Percentiles rank a stretch among this genome's conserved stretches.
Evolutionary conservation across 371 early-diverging fungal species (phyloP).

Genomic region (Smittium culicis): DNA sequence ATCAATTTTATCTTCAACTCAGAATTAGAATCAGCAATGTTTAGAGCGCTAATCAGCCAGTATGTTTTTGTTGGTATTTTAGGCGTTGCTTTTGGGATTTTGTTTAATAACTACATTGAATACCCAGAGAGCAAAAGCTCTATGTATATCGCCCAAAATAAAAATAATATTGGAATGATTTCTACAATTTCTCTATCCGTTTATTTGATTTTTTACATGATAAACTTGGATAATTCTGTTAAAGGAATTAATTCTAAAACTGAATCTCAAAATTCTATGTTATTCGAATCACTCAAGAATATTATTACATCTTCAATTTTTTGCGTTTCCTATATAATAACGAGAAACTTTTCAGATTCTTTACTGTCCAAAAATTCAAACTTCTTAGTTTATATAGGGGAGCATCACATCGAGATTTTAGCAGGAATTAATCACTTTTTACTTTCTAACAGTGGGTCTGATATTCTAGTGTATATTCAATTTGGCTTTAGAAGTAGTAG

Average conservation of each 20-base stretch:
- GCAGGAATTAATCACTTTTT: neutral
- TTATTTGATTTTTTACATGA: neutral
- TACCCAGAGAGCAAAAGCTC: neutral
- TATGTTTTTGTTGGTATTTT: neutral
- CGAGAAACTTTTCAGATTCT: neutral
- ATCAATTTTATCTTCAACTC: conserved; percentile 29
- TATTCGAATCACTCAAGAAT: conserved; percentile 36
- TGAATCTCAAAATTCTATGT: neutral
- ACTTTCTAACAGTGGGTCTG: neutral
- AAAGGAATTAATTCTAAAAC: neutral
- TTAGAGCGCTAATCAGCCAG: neutral
- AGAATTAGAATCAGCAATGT: neutral
- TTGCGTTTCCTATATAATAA: conserved; percentile 5
- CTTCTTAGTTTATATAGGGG: neutral
- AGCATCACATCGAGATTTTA: neutral
- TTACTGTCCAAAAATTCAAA: neutral
- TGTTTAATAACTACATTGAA: neutral
- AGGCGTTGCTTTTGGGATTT: neutral
- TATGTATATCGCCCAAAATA: neutral
- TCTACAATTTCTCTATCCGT: neutral
- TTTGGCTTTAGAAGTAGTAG: neutral
- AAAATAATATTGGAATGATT: neutral
- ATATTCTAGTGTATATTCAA: neutral
- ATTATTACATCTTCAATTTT: conserved; percentile 36
- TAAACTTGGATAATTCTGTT: neutral